Conservation (phyloP, 441 rosid species). For the Croton setiger region DNA sequence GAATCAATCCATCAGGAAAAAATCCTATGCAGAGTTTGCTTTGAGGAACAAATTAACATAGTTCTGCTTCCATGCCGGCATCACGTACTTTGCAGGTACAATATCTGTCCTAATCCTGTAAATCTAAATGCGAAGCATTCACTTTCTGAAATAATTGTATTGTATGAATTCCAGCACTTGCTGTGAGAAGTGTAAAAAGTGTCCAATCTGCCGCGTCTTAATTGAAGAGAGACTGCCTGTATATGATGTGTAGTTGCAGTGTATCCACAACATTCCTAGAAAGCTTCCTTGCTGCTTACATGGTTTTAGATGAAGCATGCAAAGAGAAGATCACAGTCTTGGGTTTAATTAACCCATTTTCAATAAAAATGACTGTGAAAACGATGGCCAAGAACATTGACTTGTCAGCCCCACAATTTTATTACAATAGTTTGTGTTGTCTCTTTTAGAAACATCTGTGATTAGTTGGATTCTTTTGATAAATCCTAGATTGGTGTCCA, state of each 20-base stretch:
- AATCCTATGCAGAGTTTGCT: conserved; percentile 84
- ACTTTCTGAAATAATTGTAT: not conserved
- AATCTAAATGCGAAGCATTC: not conserved
- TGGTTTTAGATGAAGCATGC: conserved; percentile 38
- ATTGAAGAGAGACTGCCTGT: conserved; percentile 77
- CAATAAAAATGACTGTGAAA: no score
- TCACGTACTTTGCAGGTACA: conserved; percentile 82
- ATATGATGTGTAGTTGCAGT: conserved; percentile 62
- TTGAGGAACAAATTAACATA: conserved; percentile 74
- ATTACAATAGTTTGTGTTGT: not conserved
- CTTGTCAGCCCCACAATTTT: not conserved
- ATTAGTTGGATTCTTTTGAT: not conserved
- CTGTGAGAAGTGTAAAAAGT: conserved; percentile 80
- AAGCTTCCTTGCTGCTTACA: conserved; percentile 33
- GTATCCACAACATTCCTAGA: not conserved
- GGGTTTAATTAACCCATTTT: not conserved
- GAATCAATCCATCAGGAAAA: conserved; percentile 60
- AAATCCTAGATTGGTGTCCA: not conserved
- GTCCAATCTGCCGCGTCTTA: conserved; percentile 73
- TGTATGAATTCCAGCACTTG: conserved; percentile 47
- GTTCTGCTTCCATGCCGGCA: conserved; percentile 94
- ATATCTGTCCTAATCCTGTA: conserved; percentile 5
- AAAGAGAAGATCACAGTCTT: conserved; percentile 22
- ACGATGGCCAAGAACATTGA: not conserved
- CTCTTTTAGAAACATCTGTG: not conserved